Conservation (phyloP, 148 eudicot genomes). For the Dysphania ambrosioides region DNA sequence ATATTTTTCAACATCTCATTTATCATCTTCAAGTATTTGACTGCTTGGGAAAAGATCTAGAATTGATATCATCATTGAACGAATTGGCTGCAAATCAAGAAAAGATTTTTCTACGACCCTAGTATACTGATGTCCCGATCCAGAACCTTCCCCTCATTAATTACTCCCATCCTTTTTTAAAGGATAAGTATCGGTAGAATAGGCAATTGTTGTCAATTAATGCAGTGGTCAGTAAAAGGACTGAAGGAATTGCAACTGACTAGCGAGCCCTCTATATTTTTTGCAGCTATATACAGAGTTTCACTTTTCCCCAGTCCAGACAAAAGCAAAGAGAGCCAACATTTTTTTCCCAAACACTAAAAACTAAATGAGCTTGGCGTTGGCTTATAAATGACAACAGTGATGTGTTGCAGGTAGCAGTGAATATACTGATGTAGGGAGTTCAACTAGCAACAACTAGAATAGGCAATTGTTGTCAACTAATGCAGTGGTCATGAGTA, state of each 20-base stretch:
- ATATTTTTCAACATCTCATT: too few relatives aligned
- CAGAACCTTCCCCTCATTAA: neutral
- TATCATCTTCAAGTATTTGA: too few relatives aligned
- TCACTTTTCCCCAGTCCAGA: neutral
- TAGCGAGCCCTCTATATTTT: neutral
- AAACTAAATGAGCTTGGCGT: neutral
- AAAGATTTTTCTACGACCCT: too few relatives aligned
- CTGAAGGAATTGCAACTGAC: neutral
- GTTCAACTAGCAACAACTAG: neutral
- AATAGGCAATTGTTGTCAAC: neutral
- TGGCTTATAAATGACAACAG: neutral
- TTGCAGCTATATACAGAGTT: neutral
- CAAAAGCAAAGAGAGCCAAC: neutral
- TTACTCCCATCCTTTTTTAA: neutral
- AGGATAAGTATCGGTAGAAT: neutral
- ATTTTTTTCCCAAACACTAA: neutral
- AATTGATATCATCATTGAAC: neutral
- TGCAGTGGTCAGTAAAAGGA: neutral
- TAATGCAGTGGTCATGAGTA: neutral
- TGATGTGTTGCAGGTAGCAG: too few relatives aligned
- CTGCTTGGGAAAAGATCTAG: too few relatives aligned
- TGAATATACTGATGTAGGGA: neutral
- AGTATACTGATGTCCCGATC: neutral
- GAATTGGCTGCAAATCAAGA: too few relatives aligned
- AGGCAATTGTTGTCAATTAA: neutral